Base-by-base conservation (phyloP, 345 rosid species). In the Camelina laxa region DNA sequence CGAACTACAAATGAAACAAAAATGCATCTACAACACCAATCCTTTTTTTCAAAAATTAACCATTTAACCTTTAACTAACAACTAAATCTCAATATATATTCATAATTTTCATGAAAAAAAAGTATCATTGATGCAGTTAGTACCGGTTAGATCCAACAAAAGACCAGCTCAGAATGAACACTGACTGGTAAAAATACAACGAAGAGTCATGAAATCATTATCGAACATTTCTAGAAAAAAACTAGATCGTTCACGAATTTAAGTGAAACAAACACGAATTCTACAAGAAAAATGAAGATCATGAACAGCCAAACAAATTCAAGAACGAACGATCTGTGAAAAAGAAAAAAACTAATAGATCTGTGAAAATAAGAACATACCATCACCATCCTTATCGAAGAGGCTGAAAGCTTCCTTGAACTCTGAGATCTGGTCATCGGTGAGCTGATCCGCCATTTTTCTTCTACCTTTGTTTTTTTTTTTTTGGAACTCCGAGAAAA, bases 311-410 rank as follows among this genome's bases (percentile, higher is more conserved):
- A 38, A 60, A 44, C 45, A 55, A 62, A 14, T 45, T 66, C 24
- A 7, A 53, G 1, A 63, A 36, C 24, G 57, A 11, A 44, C 13
- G 7, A 16, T 4, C n/a, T 36, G 16, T 0, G 4, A 21, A 64
- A 33, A 56, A 11, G 31, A 19, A 0, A 39, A 11, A 38, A 4
- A 7, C 5, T 16, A 1, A 54, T 21, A 66, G 75, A 76, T 67
- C 77, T 69, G 71, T 8, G 80, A 42, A 5, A 31, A 16, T 2
- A 9, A 39, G 12, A 74, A 68, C 75, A 27, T 47, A 85, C 88
- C 88, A 66, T 85, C 88, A 62, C 88, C 88, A 55, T 85, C 88
- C 80, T 85, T 82, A 41, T 80, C 85, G 81, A 82, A 85, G 30
- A 80, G 75, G 59, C 65, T 72, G 33, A 79, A 79, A 3, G 82